Base-by-base conservation (phyloP, 345 rosid species). In the Zanthoxylum bungeanum region DNA sequence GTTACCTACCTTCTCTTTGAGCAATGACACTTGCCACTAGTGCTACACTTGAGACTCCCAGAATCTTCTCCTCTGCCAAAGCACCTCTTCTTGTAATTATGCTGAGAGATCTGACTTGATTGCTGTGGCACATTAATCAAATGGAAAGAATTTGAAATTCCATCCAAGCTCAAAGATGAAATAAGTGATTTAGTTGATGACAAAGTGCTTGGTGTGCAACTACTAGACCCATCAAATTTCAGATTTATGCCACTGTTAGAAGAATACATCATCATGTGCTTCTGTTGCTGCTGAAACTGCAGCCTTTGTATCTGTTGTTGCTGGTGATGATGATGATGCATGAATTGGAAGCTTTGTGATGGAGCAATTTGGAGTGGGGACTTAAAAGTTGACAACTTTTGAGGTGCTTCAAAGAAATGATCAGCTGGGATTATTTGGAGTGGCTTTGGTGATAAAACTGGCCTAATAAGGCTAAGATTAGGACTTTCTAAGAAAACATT, bases 1-100 rank as follows among this genome's bases (percentile, higher is more conserved):
- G 58, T 75, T 21, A n/a, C n/a, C n/a, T n/a, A 90, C 96, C 96
- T 86, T 68, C 84, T 88, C 85, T 87, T 91, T 62, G 96, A 87
- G 75, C 96, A 91, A 63, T 88, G 93, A 39, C 96, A 91, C 83
- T 84, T 91, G 67, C 93, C 82, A 46, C 81, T 40, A 30, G 70
- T 75, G 37, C 84, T 82, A 30, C 96, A 88, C 81, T 88, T 88
- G 70, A 80, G 36, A 76, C 81, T 84, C 40, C 91, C 96, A 79
- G n/a, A n/a, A n/a, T 83, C 89, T 46, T 85, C 93, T n/a, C n/a
- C n/a, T 69, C 84, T 87, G 59, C 77, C 91, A 37, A 88, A 81
- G 66, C 93, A 91, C 85, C 76, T 84, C 76, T 68, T 85, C 76
- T 82, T 77, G 6, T 81, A 66, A 39, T n/a, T n/a, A n/a, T 85